Evolutionary conservation across 371 early-diverging fungal genomes (phyloP).

Genomic region (Mucor lusitanicus): DNA sequence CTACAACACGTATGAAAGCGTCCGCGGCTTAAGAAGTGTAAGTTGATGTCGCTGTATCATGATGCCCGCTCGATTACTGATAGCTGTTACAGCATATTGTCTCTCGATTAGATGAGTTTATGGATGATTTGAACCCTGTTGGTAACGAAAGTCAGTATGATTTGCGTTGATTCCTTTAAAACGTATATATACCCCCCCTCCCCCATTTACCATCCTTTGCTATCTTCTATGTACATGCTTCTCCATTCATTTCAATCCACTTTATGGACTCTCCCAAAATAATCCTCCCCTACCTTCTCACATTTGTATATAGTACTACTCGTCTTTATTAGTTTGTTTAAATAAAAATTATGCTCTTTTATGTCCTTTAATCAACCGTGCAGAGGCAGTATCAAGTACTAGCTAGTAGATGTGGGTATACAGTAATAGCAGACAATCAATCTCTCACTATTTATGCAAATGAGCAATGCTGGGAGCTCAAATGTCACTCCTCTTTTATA

Average conservation of each 20-base stretch:
- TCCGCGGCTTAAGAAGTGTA: constrained; percentile 16
- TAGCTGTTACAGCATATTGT: neutral
- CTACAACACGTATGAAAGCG: constrained; percentile 11
- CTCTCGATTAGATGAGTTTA: neutral
- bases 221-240: neutral
- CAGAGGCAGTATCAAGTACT: no score
- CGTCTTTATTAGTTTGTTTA: neutral
- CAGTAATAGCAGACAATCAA: no score
- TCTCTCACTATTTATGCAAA: no score
- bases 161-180: neutral
- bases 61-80: neutral
- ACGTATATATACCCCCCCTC: neutral
- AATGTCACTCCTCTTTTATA: neutral
- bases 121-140: neutral
- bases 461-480: neutral
- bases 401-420: no score
- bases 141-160: neutral
- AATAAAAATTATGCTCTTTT: neutral
- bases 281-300: neutral
- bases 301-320: neutral
- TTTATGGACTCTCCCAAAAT: neutral
- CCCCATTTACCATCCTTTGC: neutral
- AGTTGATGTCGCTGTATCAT: no score
- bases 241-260: neutral
- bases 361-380: no score